A percentile compares a stretch with the other conserved stretches of the same genome.
phyloP scores from a whole-genome alignment of 805 yeast species.

The Starmerella gropengiesseri region DNA sequence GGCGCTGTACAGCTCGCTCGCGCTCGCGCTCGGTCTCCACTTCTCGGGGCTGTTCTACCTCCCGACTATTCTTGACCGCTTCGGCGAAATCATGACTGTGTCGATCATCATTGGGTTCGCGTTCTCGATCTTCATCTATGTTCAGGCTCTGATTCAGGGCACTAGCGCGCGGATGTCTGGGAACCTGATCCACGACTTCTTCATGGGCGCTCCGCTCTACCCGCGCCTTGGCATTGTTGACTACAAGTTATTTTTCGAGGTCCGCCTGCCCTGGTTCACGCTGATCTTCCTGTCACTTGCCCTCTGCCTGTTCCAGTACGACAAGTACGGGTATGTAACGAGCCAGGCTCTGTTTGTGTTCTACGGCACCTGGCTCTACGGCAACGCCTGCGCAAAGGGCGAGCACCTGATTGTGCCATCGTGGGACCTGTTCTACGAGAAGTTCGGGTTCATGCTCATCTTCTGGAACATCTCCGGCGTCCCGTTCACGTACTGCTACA shows the following conservation, averaged over 20 bases:
- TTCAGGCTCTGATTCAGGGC: slow-evolving; percentile 52
- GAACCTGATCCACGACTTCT: slow-evolving; percentile 76
- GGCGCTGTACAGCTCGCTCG: slow-evolving; percentile 63
- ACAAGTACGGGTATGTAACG: slow-evolving; percentile 64
- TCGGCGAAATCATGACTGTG: slow-evolving; percentile 87
- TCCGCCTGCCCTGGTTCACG: slow-evolving; percentile 93
- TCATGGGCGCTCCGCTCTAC: slow-evolving; percentile 96
- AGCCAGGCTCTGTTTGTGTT: slow-evolving; percentile 64
- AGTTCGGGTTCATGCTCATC: slow-evolving; percentile 96
- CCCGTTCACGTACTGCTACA: slow-evolving; percentile 94
- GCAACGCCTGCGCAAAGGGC: slow-evolving; percentile 95
- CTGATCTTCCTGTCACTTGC: slow-evolving; percentile 67
- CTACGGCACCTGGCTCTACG: slow-evolving; percentile 86
- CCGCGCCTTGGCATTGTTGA: slow-evolving; percentile 91
- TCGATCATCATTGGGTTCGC: slow-evolving; percentile 71
- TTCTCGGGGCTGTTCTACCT: slow-evolving; percentile 62
- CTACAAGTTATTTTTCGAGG: slow-evolving; percentile 94
- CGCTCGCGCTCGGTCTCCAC: slow-evolving; percentile 51
- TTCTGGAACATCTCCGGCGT: slow-evolving; percentile 99
- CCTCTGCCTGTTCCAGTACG: slow-evolving; percentile 67
- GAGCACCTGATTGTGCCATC: slow-evolving; percentile 95
- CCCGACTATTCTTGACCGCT: slow-evolving; percentile 63
- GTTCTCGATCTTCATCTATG: slow-evolving; percentile 58
- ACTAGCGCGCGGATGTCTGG: slow-evolving; percentile 91
- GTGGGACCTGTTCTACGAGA: slow-evolving; percentile 99